These are phyloP conservation scores for Coelastrella sp. DNA, from an alignment of 139 green algal species.

Conservation along the genomic window DNA sequence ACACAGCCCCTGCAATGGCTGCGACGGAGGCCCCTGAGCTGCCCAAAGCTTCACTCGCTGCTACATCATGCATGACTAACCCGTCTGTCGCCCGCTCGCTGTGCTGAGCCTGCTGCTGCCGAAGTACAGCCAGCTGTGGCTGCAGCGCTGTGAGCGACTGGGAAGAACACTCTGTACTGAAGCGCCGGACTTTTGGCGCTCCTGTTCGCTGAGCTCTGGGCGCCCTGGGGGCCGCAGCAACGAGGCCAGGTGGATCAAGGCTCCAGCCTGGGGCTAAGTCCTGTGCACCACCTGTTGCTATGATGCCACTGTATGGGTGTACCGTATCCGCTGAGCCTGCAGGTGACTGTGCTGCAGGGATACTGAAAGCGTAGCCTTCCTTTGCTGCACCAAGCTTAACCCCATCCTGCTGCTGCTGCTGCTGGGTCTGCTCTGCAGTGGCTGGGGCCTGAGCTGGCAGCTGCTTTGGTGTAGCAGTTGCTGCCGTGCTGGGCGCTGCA, in stretches of 20 bases:
- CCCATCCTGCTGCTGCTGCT: neutral
- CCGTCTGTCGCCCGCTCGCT: conserved; percentile 35
- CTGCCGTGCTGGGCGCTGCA: too few relatives aligned
- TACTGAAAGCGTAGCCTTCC: too few relatives aligned
- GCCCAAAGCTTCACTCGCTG: neutral
- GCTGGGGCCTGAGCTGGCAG: neutral
- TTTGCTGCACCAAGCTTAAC: too few relatives aligned
- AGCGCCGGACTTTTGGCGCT: neutral
- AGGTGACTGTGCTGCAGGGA: too few relatives aligned
- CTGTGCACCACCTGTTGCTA: neutral
- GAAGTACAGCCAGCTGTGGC: conserved; percentile 18
- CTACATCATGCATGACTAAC: conserved; percentile 32
- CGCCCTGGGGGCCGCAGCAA: neutral
- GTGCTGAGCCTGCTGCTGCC: conserved; percentile 28
- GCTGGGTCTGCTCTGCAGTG: neutral
- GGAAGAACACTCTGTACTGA: conserved; percentile 14
- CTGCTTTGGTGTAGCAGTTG: neutral
- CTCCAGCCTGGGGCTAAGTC: neutral
- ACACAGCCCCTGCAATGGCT: conserved; percentile 8
- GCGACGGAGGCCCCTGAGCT: neutral
- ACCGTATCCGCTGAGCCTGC: too few relatives aligned
- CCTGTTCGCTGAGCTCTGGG: neutral
- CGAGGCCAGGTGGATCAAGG: neutral
- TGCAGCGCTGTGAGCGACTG: neutral
- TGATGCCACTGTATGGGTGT: too few relatives aligned